Evolutionary conservation across 495 filamentous ascomycete genomes (phyloP).

Genomic region (Gamarada debralockiae): DNA sequence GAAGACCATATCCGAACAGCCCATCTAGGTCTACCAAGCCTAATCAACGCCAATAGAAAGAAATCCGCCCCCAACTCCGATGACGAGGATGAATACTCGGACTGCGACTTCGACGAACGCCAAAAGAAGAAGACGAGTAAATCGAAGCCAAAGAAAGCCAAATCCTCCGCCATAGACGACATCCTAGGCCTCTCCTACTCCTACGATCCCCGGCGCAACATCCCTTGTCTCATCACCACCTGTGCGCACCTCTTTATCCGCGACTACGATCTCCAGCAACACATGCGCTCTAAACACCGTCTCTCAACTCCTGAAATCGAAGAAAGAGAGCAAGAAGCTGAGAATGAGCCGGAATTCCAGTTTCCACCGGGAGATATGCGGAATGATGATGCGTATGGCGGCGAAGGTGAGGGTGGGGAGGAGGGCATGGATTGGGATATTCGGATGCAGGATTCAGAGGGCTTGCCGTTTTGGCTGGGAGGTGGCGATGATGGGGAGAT

Average conservation of each 20-base stretch:
- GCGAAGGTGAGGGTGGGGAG: background rate
- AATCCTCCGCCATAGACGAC: slow-evolving; percentile 25
- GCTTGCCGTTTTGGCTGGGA: slow-evolving; percentile 42
- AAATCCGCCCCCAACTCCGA: slow-evolving; percentile 19
- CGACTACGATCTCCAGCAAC: slow-evolving; percentile 62
- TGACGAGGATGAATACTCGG: slow-evolving; percentile 9
- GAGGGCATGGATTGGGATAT: slow-evolving; percentile 22
- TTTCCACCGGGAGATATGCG: background rate
- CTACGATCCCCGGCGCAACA: slow-evolving; percentile 41
- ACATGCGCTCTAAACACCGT: slow-evolving; percentile 54
- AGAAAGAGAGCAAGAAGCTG: background rate
- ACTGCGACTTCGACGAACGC: slow-evolving; percentile 8
- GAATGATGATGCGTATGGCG: background rate
- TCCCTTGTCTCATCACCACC: slow-evolving; percentile 48
- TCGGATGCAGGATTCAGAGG: slow-evolving; percentile 22
- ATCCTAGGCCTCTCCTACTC: slow-evolving; percentile 59
- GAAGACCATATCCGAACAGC: slow-evolving; percentile 77
- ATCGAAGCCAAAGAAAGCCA: background rate
- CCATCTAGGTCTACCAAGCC: slow-evolving; percentile 57
- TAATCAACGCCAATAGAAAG: slow-evolving; percentile 30
- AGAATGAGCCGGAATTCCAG: background rate
- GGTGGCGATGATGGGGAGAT: slow-evolving; percentile 18
- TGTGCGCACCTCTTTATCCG: slow-evolving; percentile 62
- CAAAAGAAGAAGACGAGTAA: slow-evolving; percentile 15
- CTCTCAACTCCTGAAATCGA: background rate